A percentile compares a stretch with the other conserved stretches of the same genome.
Evolutionary conservation across 2,329 filamentous ascomycete species (phyloP).

Genomic region (Drechslera avenae): DNA sequence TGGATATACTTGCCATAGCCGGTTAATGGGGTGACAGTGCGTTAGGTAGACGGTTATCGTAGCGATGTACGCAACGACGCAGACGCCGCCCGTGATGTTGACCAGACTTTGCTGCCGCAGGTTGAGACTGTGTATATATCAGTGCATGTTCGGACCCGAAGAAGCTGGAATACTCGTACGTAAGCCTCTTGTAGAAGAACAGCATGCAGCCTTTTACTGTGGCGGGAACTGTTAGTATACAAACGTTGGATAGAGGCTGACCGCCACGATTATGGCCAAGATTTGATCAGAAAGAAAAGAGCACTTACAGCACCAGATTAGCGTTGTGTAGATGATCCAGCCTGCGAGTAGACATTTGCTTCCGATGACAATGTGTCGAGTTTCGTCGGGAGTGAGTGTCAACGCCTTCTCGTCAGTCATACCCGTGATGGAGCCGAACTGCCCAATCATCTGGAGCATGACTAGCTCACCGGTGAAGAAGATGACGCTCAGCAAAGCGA

Average conservation of each 20-base stretch:
- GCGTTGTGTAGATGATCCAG: conserved; percentile 14
- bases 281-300: not conserved
- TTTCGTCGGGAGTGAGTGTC: conserved; percentile 9
- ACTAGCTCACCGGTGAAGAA: conserved; percentile 15
- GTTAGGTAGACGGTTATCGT: conserved; percentile 11
- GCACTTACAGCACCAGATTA: conserved; percentile 19
- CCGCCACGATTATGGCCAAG: not conserved
- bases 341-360: conserved; percentile 16
- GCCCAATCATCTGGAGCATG: conserved; percentile 16
- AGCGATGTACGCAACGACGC: conserved; percentile 6
- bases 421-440: conserved; percentile 13
- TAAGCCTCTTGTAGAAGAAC: conserved; percentile 15
- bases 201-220: conserved; percentile 19
- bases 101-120: conserved; percentile 11
- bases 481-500: conserved; percentile 7
- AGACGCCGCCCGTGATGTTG: conserved; percentile 10
- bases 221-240: not conserved
- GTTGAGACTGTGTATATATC: conserved; percentile 4
- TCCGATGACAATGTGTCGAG: conserved; percentile 7
- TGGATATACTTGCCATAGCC: conserved; percentile 18
- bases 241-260: not conserved
- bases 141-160: not conserved
- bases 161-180: conserved; percentile 3
- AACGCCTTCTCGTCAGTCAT: conserved; percentile 13
- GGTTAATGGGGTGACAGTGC: conserved; percentile 13